phyloP scores from a whole-genome alignment of 768 basidiomycete species.

The Collybia nuda region DNA sequence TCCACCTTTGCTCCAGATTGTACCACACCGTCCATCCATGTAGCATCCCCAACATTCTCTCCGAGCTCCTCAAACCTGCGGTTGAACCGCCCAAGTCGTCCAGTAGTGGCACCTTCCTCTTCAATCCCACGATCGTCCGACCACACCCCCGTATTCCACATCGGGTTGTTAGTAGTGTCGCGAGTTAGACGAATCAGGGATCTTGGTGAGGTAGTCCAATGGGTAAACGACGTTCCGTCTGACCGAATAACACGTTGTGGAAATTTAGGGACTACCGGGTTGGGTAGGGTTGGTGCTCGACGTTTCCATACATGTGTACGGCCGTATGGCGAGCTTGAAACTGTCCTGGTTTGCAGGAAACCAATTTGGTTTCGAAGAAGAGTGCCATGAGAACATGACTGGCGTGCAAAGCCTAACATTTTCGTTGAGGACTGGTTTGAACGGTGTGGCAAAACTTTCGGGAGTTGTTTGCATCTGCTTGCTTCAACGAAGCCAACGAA shows the following conservation, averaged over 20 bases:
- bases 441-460: too few species aligned
- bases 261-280: slow-evolving; percentile 83
- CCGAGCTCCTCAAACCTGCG: slow-evolving; percentile 62
- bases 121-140: slow-evolving; percentile 52
- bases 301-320: slow-evolving; percentile 82
- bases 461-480: too few species aligned
- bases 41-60: slow-evolving; percentile 27
- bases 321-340: slow-evolving; percentile 80
- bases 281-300: slow-evolving; percentile 66
- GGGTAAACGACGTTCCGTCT: slow-evolving; percentile 85
- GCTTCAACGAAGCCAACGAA: too few species aligned
- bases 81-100: slow-evolving; percentile 80
- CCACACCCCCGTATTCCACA: slow-evolving; percentile 74
- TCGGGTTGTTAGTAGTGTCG: slow-evolving; percentile 85
- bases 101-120: slow-evolving; percentile 71
- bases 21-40: slow-evolving; percentile 32
- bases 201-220: slow-evolving; percentile 87
- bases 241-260: slow-evolving; percentile 84
- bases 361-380: neutral
- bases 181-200: slow-evolving; percentile 76
- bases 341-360: slow-evolving; percentile 27
- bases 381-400: neutral
- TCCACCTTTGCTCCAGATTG: slow-evolving; percentile 9
- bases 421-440: neutral
- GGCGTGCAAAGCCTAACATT: neutral